Evolutionary conservation across 441 rosid species (phyloP).

Genomic region (Corymbia citriodora): DNA sequence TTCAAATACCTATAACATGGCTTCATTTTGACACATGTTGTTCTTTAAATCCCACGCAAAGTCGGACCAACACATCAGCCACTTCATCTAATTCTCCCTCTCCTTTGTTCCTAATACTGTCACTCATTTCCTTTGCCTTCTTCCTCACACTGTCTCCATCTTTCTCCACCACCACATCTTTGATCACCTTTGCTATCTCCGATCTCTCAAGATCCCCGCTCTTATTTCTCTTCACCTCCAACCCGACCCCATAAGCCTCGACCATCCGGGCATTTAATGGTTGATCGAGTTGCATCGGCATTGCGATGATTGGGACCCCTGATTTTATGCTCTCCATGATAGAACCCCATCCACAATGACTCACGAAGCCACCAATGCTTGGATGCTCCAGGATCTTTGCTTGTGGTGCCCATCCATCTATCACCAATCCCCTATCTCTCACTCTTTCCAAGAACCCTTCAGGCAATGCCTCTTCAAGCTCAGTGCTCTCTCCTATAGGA

Average conservation of each 20-base stretch:
- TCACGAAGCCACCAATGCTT: conserved; percentile 5
- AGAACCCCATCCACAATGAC: conserved; percentile 6
- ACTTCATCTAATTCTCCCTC: background rate
- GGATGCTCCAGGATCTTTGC: background rate
- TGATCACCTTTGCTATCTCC: background rate
- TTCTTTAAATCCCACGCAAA: background rate
- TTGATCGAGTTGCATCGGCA: conserved; percentile 5
- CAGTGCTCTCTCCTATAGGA: background rate
- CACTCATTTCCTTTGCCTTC: conserved; percentile 4
- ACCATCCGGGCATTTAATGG: background rate
- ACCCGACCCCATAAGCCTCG: background rate
- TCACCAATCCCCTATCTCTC: background rate
- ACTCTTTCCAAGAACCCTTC: background rate
- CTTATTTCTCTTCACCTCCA: background rate
- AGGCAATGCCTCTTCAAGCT: background rate
- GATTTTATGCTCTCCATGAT: conserved; percentile 2
- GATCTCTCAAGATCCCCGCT: background rate
- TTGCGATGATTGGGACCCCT: conserved; percentile 1
- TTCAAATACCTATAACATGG: background rate
- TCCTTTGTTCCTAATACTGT: background rate
- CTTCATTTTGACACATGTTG: background rate
- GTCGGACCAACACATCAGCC: background rate
- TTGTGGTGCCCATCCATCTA: conserved; percentile 1
- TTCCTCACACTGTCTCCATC: background rate
- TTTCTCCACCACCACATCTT: conserved; percentile 1